phyloP scores from a whole-genome alignment of 352 stramenopile species.

The Phytophthora tubulina region DNA sequence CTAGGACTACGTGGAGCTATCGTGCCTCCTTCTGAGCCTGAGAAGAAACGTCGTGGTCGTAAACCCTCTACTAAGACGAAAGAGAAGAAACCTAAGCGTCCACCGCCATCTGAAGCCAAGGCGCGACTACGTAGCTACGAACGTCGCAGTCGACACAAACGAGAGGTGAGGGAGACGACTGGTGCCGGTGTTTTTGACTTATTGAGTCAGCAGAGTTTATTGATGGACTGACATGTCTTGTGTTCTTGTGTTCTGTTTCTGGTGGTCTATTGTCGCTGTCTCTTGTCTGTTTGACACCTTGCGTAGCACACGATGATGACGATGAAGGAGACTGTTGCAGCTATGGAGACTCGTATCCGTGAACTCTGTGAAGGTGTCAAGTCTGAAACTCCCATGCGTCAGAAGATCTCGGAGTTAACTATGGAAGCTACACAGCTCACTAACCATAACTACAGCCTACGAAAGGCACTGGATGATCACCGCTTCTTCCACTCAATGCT shows the following conservation, averaged over 20 bases:
- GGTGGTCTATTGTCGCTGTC: conserved; percentile 9
- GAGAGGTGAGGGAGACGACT: conserved; percentile 43
- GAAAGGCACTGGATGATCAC: conserved; percentile 60
- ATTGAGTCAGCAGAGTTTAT: conserved; percentile 23
- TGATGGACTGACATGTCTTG: conserved; percentile 5
- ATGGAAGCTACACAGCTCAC: conserved; percentile 56
- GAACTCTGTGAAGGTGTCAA: conserved; percentile 41
- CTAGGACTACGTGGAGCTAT: conserved; percentile 27
- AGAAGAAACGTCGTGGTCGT: conserved; percentile 54
- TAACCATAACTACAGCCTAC: conserved; percentile 64
- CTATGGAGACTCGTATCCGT: conserved; percentile 48
- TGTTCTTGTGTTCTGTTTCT: conserved; percentile 19
- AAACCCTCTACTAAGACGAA: conserved; percentile 50
- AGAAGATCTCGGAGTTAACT: conserved; percentile 48
- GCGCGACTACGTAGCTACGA: conserved; percentile 64
- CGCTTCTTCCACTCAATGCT: conserved; percentile 71
- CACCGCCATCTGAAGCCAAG: conserved; percentile 51
- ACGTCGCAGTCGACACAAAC: conserved; percentile 60
- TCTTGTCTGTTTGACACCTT: conserved; percentile 26
- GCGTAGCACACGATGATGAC: conserved; percentile 59
- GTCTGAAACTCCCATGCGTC: conserved; percentile 23
- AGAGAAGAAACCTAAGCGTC: conserved; percentile 50
- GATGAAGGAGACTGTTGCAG: conserved; percentile 60
- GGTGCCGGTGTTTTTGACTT: conserved; percentile 1
- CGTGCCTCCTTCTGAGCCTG: not conserved